Percentiles rank a stretch among this genome's conserved stretches.
Conservation (phyloP, 108 stramenopile species). For the Pelagomonas calceolata region DNA sequence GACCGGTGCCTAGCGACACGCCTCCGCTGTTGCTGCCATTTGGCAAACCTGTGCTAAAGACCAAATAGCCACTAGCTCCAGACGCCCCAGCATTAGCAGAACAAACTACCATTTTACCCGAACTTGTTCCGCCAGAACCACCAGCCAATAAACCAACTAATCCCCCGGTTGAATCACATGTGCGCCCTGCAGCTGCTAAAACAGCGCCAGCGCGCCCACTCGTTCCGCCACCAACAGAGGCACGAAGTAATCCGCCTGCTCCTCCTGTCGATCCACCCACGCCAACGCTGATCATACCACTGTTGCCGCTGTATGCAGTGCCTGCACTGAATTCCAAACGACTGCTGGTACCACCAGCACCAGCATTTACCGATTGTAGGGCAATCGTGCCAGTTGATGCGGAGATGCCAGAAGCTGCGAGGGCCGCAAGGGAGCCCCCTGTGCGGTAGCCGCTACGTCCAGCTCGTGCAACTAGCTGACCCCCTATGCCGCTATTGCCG, state of each 20-base stretch:
- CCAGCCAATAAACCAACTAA: background rate
- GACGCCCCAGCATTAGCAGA: too few relatives aligned
- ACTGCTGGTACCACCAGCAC: slow-evolving; percentile 1
- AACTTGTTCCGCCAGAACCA: too few relatives aligned
- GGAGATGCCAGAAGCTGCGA: background rate
- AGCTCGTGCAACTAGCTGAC: background rate
- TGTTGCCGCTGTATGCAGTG: background rate
- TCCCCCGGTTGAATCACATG: background rate
- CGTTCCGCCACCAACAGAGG: background rate
- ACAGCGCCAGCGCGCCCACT: background rate
- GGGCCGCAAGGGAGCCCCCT: background rate
- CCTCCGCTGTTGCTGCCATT: too few relatives aligned
- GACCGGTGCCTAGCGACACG: too few relatives aligned
- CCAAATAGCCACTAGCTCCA: too few relatives aligned
- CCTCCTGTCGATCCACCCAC: slow-evolving; percentile 1
- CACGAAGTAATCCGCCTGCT: background rate
- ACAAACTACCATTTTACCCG: too few relatives aligned
- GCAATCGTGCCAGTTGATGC: background rate
- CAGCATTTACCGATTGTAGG: background rate
- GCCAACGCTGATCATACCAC: background rate
- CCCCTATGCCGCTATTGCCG: background rate
- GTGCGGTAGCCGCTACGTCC: background rate
- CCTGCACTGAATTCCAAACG: background rate
- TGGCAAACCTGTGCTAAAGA: too few relatives aligned
- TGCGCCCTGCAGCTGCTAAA: slow-evolving; percentile 1